phyloP scores from a whole-genome alignment of 306 rosid genomes.

The Ormosia emarginata region DNA sequence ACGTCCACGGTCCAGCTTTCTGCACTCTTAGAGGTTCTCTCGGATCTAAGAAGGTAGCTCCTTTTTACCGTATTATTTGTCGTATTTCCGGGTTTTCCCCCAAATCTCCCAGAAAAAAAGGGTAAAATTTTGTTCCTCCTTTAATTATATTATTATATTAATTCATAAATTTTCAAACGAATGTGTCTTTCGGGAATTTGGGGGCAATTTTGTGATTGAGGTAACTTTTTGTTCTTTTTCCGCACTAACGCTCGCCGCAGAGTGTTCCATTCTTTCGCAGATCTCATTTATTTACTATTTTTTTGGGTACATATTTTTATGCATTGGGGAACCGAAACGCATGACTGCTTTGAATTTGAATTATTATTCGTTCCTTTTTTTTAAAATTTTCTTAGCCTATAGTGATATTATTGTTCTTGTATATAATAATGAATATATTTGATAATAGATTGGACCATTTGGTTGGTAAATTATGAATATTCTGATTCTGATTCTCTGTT shows the following conservation, averaged over 20 bases:
- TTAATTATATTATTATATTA: not conserved
- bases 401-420: not conserved
- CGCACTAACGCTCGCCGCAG: too few relatives aligned
- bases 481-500: not conserved
- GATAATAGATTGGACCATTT: not conserved
- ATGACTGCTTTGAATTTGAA: not conserved
- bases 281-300: not conserved
- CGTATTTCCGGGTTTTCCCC: not conserved
- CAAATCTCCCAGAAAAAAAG: not conserved
- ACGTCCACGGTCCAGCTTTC: not conserved
- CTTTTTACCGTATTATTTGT: not conserved
- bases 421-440: not conserved
- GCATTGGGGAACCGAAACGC: not conserved
- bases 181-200: not conserved
- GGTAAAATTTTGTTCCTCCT: not conserved
- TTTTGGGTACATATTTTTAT: not conserved
- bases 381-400: not conserved
- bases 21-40: not conserved
- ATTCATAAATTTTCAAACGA: too few relatives aligned
- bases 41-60: conserved; percentile 9
- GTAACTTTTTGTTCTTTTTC: too few relatives aligned
- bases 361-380: not conserved
- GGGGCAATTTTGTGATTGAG: not conserved
- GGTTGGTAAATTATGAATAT: not conserved
- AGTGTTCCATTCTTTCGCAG: not conserved